phyloP scores from a whole-genome alignment of 2,329 filamentous ascomycete genomes.

The Talaromyces sp. region DNA sequence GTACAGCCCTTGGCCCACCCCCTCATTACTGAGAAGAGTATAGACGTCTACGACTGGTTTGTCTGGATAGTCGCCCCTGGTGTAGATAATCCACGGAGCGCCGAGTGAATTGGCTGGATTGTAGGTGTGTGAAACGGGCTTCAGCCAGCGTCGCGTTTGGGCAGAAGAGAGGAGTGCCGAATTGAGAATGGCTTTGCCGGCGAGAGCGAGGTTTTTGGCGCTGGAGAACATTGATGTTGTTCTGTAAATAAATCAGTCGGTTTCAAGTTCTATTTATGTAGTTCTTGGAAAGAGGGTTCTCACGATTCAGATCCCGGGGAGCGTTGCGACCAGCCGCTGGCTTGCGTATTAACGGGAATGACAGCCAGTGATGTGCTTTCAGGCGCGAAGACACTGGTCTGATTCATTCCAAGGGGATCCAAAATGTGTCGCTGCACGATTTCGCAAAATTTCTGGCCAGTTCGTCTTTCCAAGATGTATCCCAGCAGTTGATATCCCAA shows the following conservation, averaged over 20 bases:
- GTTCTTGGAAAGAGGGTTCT: neutral
- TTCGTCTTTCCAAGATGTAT: conserved; percentile 31
- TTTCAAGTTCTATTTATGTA: neutral
- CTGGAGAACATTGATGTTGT: neutral
- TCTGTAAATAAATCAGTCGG: neutral
- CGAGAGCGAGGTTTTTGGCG: neutral
- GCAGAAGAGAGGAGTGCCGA: conserved; percentile 27
- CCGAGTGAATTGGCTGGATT: conserved; percentile 28
- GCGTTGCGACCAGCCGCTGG: neutral
- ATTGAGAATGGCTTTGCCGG: conserved; percentile 35
- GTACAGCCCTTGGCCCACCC: neutral
- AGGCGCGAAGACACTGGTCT: neutral
- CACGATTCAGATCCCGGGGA: neutral
- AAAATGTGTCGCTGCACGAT: neutral
- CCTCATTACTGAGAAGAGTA: conserved; percentile 13
- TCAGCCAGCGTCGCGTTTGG: conserved; percentile 36
- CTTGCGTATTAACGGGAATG: neutral
- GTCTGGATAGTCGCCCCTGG: conserved; percentile 3
- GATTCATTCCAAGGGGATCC: neutral
- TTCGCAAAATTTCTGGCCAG: conserved; percentile 16
- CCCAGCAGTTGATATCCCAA: conserved; percentile 33
- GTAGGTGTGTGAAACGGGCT: conserved; percentile 34
- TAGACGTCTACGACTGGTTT: conserved; percentile 30
- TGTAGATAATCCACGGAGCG: conserved; percentile 34
- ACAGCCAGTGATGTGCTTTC: neutral